A percentile compares a stretch with the other conserved stretches of the same genome.
Evolutionary conservation across 495 filamentous ascomycete species (phyloP).

Genomic region (Oidiodendron maius): DNA sequence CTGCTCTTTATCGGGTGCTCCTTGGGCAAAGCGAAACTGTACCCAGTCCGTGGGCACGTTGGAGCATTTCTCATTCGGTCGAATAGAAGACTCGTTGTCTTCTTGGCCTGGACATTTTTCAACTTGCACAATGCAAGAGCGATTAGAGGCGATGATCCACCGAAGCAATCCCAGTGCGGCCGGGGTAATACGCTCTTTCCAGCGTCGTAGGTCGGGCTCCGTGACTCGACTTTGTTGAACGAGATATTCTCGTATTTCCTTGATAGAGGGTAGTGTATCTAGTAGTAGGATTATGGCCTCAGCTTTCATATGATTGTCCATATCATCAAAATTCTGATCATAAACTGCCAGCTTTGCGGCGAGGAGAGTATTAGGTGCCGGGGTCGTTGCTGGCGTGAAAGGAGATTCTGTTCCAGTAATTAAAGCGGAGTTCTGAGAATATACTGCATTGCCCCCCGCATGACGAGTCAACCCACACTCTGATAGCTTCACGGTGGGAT

Average conservation of each 20-base stretch:
- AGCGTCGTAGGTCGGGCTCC: conserved; percentile 45
- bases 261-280: conserved; percentile 60
- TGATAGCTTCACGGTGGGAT: conserved; percentile 18
- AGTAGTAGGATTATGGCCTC: conserved; percentile 53
- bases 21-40: conserved; percentile 86
- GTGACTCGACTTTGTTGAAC: conserved; percentile 25
- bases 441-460: too few relatives aligned
- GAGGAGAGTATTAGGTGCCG: conserved; percentile 4
- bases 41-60: conserved; percentile 60
- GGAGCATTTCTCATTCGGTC: conserved; percentile 43
- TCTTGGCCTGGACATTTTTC: conserved; percentile 34
- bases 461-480: background rate
- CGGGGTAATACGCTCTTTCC: conserved; percentile 58
- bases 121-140: conserved; percentile 77
- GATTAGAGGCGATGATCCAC: conserved; percentile 90
- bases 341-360: conserved; percentile 34
- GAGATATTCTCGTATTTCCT: conserved; percentile 58
- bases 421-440: too few relatives aligned
- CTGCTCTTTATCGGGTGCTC: conserved; percentile 83
- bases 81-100: conserved; percentile 17
- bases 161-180: conserved; percentile 64
- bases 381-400: conserved; percentile 14
- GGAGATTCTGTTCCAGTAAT: background rate
- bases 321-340: conserved; percentile 39
- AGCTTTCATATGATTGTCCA: conserved; percentile 42